These are phyloP conservation scores for Penicilliopsis zonata DNA, from an alignment of 495 filamentous ascomycete species.

Conservation along the genomic window DNA sequence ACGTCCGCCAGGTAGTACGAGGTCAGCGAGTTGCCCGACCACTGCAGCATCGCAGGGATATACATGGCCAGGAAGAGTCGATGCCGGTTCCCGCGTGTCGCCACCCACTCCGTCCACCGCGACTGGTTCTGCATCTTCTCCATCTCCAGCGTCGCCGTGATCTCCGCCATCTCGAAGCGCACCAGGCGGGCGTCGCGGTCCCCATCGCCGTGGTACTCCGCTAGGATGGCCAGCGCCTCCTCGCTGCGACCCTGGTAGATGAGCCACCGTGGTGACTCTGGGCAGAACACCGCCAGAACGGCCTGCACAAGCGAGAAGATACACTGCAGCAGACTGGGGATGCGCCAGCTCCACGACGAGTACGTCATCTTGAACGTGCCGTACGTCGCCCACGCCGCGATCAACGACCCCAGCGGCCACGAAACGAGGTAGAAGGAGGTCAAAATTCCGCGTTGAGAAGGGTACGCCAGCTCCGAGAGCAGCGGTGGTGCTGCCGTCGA, in stretches of 20 bases:
- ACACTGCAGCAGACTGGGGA: slow-evolving; percentile 41
- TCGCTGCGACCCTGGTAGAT: slow-evolving; percentile 21
- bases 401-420: slow-evolving; percentile 48
- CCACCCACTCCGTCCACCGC: slow-evolving; percentile 44
- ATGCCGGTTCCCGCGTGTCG: slow-evolving; percentile 55
- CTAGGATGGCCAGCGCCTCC: slow-evolving; percentile 22
- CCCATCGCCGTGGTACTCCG: slow-evolving; percentile 17
- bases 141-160: slow-evolving; percentile 15
- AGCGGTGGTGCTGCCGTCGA: slow-evolving; percentile 52
- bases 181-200: slow-evolving; percentile 10
- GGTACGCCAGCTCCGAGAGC: slow-evolving; percentile 49
- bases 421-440: slow-evolving; percentile 53
- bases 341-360: slow-evolving; percentile 35
- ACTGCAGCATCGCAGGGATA: slow-evolving; percentile 52
- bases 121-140: slow-evolving; percentile 18
- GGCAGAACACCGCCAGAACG: slow-evolving; percentile 29
- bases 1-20: slow-evolving; percentile 46
- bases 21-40: slow-evolving; percentile 54
- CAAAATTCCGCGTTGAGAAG: slow-evolving; percentile 50
- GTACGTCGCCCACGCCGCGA: slow-evolving; percentile 18
- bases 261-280: slow-evolving; percentile 34
- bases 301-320: slow-evolving; percentile 30
- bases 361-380: slow-evolving; percentile 16
- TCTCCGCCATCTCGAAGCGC: slow-evolving; percentile 14
- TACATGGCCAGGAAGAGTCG: slow-evolving; percentile 44